Evolutionary conservation across 345 rosid species (phyloP), one percentile per base, ranked within the genome.

Genomic region (Schrenkiella parvula): DNA sequence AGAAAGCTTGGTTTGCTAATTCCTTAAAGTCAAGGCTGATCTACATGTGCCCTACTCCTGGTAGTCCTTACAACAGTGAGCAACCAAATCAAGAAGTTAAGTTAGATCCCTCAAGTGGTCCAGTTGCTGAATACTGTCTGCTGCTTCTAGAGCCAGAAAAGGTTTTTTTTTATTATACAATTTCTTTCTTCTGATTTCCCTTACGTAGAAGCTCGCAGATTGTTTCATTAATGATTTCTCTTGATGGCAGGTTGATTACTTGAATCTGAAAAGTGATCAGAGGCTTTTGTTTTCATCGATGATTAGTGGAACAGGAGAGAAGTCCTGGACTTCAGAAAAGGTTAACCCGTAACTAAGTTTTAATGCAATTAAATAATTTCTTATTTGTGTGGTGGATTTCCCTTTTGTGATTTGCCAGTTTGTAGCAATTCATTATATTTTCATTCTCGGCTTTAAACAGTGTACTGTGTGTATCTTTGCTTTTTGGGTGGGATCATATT

Each of bases 221-320:
- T 46, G 50, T 19, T 63, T 46, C 46, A 55, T n/a, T 56, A 19
- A 8, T 63, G 66, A 4, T 64, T 38, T 28, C 8, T 11, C 5
- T 35, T 38, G 26, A 64, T 74, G 66, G 44, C 84, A 91, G 96
- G 95, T 89, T 80, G 97, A 91, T 81, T 93, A 89, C 80, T 74
- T 88, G 85, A 89, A 91, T 78, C 81, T 93, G 83, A 93, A 86
- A 91, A 93, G 78, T 38, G 85, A 84, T 55, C 82, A 84, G 80
- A 88, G 97, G 80, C 68, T 86, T 74, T 32, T 59, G 59, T 89
- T 80, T 72, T 82, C 86, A 28, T 84, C 82, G 4, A 80, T 43
- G 29, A 64, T 35, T 64, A 78, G 70, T 65, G 76, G 56, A 55
- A 51, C 67, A 48, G 87, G 83, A 76, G 85, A 68, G 59, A 86